phyloP scores from a whole-genome alignment of 371 early-diverging fungal genomes.

The Haplosporangium sp. region DNA sequence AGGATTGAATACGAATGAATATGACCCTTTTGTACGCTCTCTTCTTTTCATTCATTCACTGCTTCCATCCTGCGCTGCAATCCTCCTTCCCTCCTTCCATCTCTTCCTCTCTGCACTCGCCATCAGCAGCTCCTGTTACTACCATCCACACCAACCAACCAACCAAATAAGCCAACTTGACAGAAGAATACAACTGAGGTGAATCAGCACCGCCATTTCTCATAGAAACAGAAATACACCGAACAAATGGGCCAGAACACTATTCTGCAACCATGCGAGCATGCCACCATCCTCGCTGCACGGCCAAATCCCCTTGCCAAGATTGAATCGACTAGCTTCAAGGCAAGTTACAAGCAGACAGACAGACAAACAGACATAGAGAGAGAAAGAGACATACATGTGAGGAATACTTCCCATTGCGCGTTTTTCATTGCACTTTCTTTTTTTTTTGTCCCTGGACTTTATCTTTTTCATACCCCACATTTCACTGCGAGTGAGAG shows the following conservation, averaged over 20 bases:
- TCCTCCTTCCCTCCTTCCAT: not conserved
- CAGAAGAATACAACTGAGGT: not conserved
- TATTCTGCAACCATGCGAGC: conserved; percentile 22
- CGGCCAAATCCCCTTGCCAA: conserved; percentile 47
- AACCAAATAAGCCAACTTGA: not conserved
- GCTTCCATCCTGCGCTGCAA: not conserved
- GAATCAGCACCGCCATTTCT: not conserved
- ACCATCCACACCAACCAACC: not conserved
- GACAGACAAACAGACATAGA: not conserved
- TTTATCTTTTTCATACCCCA: no score
- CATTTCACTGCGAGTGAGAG: no score
- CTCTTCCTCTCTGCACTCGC: not conserved
- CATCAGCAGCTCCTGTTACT: not conserved
- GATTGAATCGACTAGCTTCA: conserved; percentile 52
- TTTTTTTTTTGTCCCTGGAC: no score
- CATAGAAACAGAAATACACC: not conserved
- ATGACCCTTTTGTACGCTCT: no score
- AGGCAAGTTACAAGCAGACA: conserved; percentile 32
- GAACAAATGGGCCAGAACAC: conserved; percentile 16
- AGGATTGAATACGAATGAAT: no score
- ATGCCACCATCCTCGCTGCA: conserved; percentile 42
- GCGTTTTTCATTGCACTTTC: no score
- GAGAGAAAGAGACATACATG: no score
- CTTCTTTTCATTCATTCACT: no score
- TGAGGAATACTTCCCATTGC: no score